These are phyloP conservation scores for Sporopachydermia lactativora DNA, from an alignment of 805 yeast genomes.

Conservation along the genomic window DNA sequence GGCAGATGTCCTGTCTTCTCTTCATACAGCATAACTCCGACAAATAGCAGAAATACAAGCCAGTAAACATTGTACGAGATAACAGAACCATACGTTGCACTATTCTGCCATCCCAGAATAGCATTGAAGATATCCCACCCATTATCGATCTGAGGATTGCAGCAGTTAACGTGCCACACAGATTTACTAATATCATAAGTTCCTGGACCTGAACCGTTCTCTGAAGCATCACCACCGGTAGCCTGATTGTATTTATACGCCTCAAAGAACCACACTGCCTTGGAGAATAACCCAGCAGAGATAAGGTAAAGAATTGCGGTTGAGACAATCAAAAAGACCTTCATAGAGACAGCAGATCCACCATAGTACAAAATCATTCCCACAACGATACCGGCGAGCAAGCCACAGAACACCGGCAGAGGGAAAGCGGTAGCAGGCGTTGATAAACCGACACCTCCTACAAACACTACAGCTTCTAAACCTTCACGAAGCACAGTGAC, in stretches of 20 bases:
- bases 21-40: constrained; percentile 59
- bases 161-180: constrained; percentile 96
- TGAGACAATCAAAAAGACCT: constrained; percentile 72
- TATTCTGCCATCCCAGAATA: constrained; percentile 91
- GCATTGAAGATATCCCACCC: constrained; percentile 98
- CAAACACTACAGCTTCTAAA: constrained; percentile 88
- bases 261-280: constrained; percentile 88
- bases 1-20: constrained; percentile 79
- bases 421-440: constrained; percentile 68
- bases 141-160: constrained; percentile 80
- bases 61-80: constrained; percentile 83
- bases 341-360: constrained; percentile 74
- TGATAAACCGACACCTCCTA: constrained; percentile 85
- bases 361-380: constrained; percentile 68
- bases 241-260: constrained; percentile 42
- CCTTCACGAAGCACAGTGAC: constrained; percentile 94
- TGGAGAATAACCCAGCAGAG: constrained; percentile 84
- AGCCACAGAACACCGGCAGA: constrained; percentile 80
- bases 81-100: constrained; percentile 89
- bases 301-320: constrained; percentile 83
- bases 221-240: constrained; percentile 94
- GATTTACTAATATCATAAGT: constrained; percentile 67
- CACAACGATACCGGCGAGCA: constrained; percentile 59
- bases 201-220: constrained; percentile 89
- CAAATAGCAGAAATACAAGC: constrained; percentile 44